Conservation (phyloP, 371 early-diverging fungal species). For the Circinella minor region DNA sequence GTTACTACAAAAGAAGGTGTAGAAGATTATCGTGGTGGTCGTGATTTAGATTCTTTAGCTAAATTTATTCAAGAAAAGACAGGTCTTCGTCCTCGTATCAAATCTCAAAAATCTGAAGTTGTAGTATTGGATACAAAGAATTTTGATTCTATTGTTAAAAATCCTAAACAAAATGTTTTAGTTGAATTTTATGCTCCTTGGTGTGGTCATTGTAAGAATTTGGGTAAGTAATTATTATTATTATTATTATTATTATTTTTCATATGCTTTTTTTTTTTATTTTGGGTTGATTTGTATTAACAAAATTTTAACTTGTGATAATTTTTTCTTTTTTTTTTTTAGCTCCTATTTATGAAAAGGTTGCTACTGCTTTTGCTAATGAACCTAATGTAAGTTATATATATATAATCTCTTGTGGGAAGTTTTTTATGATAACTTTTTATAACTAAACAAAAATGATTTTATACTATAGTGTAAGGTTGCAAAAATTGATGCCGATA, state of each 20-base stretch:
- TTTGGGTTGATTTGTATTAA: too few species aligned
- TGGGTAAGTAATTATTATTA: constrained; percentile 39
- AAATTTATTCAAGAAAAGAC: constrained; percentile 82
- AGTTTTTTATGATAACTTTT: neutral
- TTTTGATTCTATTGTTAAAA: constrained; percentile 70
- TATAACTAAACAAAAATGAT: neutral
- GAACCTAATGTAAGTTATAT: constrained; percentile 40
- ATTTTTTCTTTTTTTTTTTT: neutral
- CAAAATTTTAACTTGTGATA: neutral
- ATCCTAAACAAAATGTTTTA: constrained; percentile 67
- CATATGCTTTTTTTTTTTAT: too few species aligned
- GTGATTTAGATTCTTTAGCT: constrained; percentile 78
- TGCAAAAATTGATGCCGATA: constrained; percentile 91
- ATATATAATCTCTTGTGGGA: neutral
- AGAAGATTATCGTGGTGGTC: constrained; percentile 82
- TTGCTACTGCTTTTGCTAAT: constrained; percentile 57
- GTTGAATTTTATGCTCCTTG: constrained; percentile 89
- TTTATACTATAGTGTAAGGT: constrained; percentile 61
- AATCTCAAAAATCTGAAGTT: constrained; percentile 66
- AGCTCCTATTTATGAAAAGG: constrained; percentile 72
- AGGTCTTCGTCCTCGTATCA: constrained; percentile 67
- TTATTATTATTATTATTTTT: too few species aligned
- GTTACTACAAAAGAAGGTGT: constrained; percentile 59
- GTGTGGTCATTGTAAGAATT: constrained; percentile 87
- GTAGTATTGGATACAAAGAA: constrained; percentile 64